Base-by-base conservation (phyloP, 1,284 basidiomycete species). In the Pyrrhoderma noxium region DNA sequence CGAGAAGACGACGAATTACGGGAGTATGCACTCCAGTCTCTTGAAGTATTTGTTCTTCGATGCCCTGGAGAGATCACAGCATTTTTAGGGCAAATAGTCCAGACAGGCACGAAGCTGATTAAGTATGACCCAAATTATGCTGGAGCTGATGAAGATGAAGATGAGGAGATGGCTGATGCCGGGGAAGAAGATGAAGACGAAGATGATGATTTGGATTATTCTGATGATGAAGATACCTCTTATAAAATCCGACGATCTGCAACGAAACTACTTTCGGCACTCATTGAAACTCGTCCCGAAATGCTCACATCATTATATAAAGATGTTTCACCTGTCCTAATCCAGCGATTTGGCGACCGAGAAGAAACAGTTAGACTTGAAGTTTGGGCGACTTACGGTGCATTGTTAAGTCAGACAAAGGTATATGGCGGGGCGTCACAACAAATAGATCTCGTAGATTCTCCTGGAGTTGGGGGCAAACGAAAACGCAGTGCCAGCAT, bases 221-320 rank as follows among this genome's bases (percentile, higher is more conserved):
- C 92, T 5, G 95, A 99, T 61, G 95, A 99, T 58, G 96, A 99
- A 64, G 96, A 99, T 64, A 88, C 91, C n/a, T 97, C 94, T 0
- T 99, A 97, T 80, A 98, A 97, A 70, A 93, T 97, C 55, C 85
- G 96, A 55, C 81, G 95, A 48, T 87, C 91, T 3, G 86, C 96
- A 3, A 93, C 93, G 21, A 97, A 97, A 65, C 73, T 98, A 1
- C 75, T 99, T 11, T 73, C 83, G 11, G 87, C 89, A 1, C 75
- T 96, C 45, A 85, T 98, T 57, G 80, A 79, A 13, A 95, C 94
- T 3, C 86, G 93, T 9, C 86, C 92, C 1, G 95, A 96, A 62
- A 73, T 94, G 2, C 75, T 97, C 3, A 68, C 74, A 3, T 74
- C 83, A 1, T 76, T 96, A 47, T 95, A 91, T 70, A 83, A 82